phyloP scores from a whole-genome alignment of 306 rosid species.

The Cyclanthera cordifolia region DNA sequence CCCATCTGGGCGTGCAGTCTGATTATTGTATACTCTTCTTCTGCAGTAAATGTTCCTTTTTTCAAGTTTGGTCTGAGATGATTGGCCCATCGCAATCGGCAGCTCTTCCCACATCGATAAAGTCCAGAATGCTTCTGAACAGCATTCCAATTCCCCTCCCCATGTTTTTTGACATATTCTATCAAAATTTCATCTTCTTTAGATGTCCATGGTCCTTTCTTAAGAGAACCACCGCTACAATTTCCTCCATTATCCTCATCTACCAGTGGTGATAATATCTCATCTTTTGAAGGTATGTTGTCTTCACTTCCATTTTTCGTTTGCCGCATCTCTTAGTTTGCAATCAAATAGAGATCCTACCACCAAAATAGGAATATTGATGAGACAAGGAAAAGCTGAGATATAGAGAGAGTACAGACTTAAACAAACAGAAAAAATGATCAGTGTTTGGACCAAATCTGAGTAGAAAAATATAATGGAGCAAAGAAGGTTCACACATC shows the following conservation, averaged over 20 bases:
- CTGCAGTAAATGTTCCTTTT: constrained; percentile 77
- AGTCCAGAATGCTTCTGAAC: constrained; percentile 89
- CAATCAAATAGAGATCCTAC: constrained; percentile 23
- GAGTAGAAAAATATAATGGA: neutral
- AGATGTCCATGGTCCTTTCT: constrained; percentile 98
- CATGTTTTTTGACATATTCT: constrained; percentile 81
- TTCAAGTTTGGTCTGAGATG: constrained; percentile 94
- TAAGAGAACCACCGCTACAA: constrained; percentile 30
- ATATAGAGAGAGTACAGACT: constrained; percentile 10
- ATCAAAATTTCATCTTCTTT: constrained; percentile 76
- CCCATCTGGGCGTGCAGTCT: constrained; percentile 85
- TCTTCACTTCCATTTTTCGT: constrained; percentile 45
- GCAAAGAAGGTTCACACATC: neutral
- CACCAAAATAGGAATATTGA: constrained; percentile 13
- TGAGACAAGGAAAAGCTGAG: constrained; percentile 19
- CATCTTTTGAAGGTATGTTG: constrained; percentile 32
- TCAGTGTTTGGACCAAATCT: neutral
- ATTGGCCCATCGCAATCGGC: constrained; percentile 94
- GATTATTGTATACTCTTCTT: constrained; percentile 68
- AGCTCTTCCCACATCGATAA: constrained; percentile 92
- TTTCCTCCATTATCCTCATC: constrained; percentile 49
- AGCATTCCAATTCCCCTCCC: constrained; percentile 98
- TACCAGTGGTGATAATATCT: constrained; percentile 28
- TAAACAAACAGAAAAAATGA: neutral
- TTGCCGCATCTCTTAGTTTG: constrained; percentile 40